Percentiles rank a stretch among this genome's conserved stretches.
Conservation (phyloP, 768 basidiomycete genomes). For the Austroboletus eburneus region DNA sequence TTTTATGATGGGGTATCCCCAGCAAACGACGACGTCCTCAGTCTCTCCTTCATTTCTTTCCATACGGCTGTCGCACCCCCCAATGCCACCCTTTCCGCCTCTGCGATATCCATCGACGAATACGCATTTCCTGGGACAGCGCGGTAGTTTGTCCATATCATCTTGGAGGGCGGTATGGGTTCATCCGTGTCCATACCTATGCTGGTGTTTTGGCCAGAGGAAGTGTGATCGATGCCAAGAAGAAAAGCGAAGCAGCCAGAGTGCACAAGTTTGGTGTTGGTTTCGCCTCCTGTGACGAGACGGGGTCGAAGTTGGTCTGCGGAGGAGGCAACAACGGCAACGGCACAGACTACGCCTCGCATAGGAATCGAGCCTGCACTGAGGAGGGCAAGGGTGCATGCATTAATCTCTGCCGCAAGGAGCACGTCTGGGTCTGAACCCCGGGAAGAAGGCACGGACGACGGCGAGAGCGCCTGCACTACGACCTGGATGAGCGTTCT, state of each 20-base stretch:
- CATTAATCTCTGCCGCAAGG: constrained; percentile 66
- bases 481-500: constrained; percentile 77
- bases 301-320: constrained; percentile 8
- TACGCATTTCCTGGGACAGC: constrained; percentile 25
- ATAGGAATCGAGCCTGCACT: constrained; percentile 69
- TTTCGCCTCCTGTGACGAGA: constrained; percentile 44
- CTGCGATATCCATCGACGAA: constrained; percentile 37
- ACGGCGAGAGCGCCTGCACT: constrained; percentile 50
- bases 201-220: neutral
- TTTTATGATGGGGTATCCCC: constrained; percentile 36
- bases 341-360: constrained; percentile 70
- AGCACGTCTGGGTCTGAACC: constrained; percentile 34
- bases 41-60: constrained; percentile 41
- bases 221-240: constrained; percentile 25
- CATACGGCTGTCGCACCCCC: constrained; percentile 46
- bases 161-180: constrained; percentile 22
- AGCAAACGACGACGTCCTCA: constrained; percentile 21
- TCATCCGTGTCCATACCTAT: neutral
- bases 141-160: constrained; percentile 24
- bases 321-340: constrained; percentile 45
- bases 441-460: neutral
- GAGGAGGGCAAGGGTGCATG: constrained; percentile 62
- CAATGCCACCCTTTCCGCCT: constrained; percentile 48
- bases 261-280: constrained; percentile 30
- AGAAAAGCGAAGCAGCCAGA: constrained; percentile 72